A percentile compares a stretch with the other conserved stretches of the same genome.
These are phyloP conservation scores for Penicillium oxalicum DNA, from an alignment of 2,329 filamentous ascomycete species.

Conservation along the genomic window DNA sequence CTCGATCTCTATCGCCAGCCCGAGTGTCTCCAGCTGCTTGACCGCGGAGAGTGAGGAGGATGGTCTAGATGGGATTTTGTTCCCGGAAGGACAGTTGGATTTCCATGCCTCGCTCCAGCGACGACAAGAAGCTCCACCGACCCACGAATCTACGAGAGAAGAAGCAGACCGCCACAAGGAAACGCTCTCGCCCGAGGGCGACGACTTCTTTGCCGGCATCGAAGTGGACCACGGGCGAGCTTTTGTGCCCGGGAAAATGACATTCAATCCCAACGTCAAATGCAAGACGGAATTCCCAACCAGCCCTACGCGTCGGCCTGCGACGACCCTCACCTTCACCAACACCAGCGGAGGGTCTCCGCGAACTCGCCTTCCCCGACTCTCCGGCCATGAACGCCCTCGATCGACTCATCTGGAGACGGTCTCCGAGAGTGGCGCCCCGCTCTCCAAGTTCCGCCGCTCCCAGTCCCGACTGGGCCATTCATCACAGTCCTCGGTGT, in stretches of 20 bases:
- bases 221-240: slow-evolving; percentile 80
- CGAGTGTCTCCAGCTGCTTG: slow-evolving; percentile 84
- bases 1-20: slow-evolving; percentile 81
- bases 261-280: slow-evolving; percentile 85
- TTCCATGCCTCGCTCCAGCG: slow-evolving; percentile 72
- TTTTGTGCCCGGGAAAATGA: slow-evolving; percentile 73
- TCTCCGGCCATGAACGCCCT: slow-evolving; percentile 64
- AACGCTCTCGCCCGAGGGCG: slow-evolving; percentile 37
- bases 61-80: slow-evolving; percentile 77
- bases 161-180: slow-evolving; percentile 18
- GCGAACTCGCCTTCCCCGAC: slow-evolving; percentile 70
- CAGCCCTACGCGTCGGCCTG: slow-evolving; percentile 64
- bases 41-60: slow-evolving; percentile 93
- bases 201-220: slow-evolving; percentile 80
- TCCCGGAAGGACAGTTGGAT: slow-evolving; percentile 77
- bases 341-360: slow-evolving; percentile 57
- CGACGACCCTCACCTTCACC: slow-evolving; percentile 85
- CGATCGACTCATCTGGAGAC: slow-evolving; percentile 73
- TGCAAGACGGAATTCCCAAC: slow-evolving; percentile 65
- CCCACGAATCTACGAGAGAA: slow-evolving; percentile 25
- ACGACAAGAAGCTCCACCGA: slow-evolving; percentile 50
- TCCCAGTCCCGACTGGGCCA: slow-evolving; percentile 64
- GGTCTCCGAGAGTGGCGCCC: slow-evolving; percentile 81
- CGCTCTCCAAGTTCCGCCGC: slow-evolving; percentile 56
- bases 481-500: slow-evolving; percentile 62